These are phyloP conservation scores for Ceratocystis lukuohia DNA, from an alignment of 2,329 filamentous ascomycete genomes.

Conservation along the genomic window DNA sequence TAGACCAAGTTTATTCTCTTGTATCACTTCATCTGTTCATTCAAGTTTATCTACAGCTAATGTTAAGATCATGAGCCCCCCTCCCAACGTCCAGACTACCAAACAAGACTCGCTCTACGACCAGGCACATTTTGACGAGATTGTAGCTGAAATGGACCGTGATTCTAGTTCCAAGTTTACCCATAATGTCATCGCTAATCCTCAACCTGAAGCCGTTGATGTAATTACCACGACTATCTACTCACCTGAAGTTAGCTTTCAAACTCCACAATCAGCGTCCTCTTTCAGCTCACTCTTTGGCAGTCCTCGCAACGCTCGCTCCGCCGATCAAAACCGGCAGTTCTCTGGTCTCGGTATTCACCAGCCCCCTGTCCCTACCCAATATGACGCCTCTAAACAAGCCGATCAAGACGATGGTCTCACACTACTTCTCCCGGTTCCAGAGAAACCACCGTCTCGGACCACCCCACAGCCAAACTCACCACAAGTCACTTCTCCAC, in stretches of 20 bases:
- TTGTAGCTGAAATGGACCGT: background rate
- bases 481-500: background rate
- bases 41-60: background rate
- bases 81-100: background rate
- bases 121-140: background rate
- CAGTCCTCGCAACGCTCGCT: background rate
- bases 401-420: background rate
- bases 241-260: conserved; percentile 7
- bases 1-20: background rate
- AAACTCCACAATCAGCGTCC: conserved; percentile 6
- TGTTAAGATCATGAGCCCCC: background rate
- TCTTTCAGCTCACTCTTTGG: background rate
- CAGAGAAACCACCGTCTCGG: background rate
- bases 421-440: background rate
- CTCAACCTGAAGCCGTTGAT: background rate
- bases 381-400: background rate
- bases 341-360: background rate
- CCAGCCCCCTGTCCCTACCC: background rate
- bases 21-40: background rate
- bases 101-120: background rate
- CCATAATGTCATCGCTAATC: background rate
- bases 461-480: background rate
- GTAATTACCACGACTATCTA: background rate
- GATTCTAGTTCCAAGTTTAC: background rate
- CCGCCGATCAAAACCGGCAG: background rate